Evolutionary conservation across 345 rosid genomes (phyloP), one percentile per base, ranked within the genome.

Genomic region (Gossypium thurberi): DNA sequence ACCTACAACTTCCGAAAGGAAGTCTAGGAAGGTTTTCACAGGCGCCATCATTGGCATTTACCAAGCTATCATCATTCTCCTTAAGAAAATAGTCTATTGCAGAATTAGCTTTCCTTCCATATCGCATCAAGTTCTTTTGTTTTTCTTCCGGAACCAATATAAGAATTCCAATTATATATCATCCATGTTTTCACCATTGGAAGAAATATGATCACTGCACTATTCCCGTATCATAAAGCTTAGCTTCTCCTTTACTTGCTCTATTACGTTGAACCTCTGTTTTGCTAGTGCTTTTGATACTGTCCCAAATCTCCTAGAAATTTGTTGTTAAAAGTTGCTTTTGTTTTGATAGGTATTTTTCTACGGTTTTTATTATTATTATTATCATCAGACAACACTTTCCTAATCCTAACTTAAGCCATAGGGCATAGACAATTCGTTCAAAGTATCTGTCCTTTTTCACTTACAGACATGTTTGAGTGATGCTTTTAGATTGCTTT

Each of bases 71-170:
- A 28, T 3, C 33, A 28, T 28, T 28, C 33, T 28, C 33, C 33
- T 28, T 28, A 28, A 4, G 33, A 28, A 28, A 28, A 28, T 28
- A 28, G 5, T 28, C 37, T 28, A 28, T 87, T 86, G 86, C 87
- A 82, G 88, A 83, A 78, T 79, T 83, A 81, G 88, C 66, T 78
- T 79, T 78, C 69, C 75, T 79, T 80, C 48, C 69, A 77, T 80
- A 71, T 76, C 74, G 55, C 68, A 55, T 67, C 28, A 80, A 81
- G 88, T 76, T 84, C 42, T 71, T 81, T 52, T 52, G 81, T 83
- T 75, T 75, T 68, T 76, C 63, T 44, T 70, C 57, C 70, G 76
- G 81, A 53, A 73, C 70, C 50, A 62, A 48, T 74, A 77, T 52
- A 69, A 71, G 78, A 73, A 62, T 53, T 76, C 65, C 28, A 61